phyloP scores from a whole-genome alignment of 371 early-diverging fungal genomes.

The Lichtheimia ramosa region DNA sequence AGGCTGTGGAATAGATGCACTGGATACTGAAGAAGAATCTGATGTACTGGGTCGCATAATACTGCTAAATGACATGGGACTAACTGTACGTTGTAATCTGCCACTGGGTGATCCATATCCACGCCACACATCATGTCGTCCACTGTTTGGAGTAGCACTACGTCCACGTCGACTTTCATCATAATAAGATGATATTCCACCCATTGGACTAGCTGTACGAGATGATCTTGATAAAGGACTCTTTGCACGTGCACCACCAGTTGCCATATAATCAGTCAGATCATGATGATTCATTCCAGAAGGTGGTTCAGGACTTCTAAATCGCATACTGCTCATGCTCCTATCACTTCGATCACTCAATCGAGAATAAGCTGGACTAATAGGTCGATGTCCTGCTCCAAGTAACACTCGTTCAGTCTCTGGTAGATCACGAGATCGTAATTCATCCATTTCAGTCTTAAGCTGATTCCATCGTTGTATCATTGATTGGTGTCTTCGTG shows the following conservation, averaged over 20 bases:
- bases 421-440: constrained; percentile 52
- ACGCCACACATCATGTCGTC: background rate
- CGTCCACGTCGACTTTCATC: constrained; percentile 17
- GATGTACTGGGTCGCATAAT: constrained; percentile 21
- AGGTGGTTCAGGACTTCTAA: constrained; percentile 24
- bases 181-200: background rate
- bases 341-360: constrained; percentile 33
- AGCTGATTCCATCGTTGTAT: constrained; percentile 53
- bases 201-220: constrained; percentile 13
- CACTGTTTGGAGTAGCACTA: constrained; percentile 27
- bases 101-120: background rate
- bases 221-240: constrained; percentile 22
- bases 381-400: constrained; percentile 15
- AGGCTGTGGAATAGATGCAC: constrained; percentile 7
- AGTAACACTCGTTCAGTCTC: constrained; percentile 34
- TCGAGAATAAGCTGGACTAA: constrained; percentile 35
- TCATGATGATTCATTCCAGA: constrained; percentile 10
- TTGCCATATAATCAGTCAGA: constrained; percentile 1
- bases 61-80: constrained; percentile 17
- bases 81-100: constrained; percentile 13
- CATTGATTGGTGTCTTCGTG: constrained; percentile 52
- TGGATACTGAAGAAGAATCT: constrained; percentile 15
- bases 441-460: constrained; percentile 51
- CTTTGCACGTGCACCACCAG: constrained; percentile 4
- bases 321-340: constrained; percentile 21